These are phyloP conservation scores for Leccinum imitatum DNA, from an alignment of 768 basidiomycete species.

Conservation along the genomic window DNA sequence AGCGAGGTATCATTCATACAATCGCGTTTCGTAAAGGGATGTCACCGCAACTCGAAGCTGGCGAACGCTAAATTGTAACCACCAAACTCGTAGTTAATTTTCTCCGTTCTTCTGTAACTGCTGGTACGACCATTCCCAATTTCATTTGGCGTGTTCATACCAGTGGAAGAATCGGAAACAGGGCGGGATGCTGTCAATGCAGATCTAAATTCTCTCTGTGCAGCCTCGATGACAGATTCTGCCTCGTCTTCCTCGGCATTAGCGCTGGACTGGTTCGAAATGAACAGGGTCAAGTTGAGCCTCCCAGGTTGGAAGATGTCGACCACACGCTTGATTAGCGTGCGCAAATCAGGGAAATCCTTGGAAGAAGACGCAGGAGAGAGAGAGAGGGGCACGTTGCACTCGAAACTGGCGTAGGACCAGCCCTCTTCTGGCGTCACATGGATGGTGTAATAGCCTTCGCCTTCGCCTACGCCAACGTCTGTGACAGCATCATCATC, in stretches of 20 bases:
- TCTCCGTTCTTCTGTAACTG: constrained; percentile 83
- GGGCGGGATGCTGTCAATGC: constrained; percentile 48
- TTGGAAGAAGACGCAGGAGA: constrained; percentile 30
- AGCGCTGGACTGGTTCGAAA: constrained; percentile 61
- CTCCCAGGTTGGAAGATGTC: constrained; percentile 89
- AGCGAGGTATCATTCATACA: constrained; percentile 21
- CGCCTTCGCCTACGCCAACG: constrained; percentile 53
- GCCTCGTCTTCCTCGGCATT: constrained; percentile 44
- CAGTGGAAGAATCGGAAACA: constrained; percentile 23
- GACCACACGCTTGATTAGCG: constrained; percentile 85
- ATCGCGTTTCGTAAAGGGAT: constrained; percentile 10
- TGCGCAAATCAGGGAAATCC: constrained; percentile 70
- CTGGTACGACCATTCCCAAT: constrained; percentile 22
- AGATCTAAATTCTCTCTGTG: constrained; percentile 68
- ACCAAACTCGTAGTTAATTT: constrained; percentile 97
- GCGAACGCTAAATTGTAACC: constrained; percentile 90
- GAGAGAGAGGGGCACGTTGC: constrained; percentile 78
- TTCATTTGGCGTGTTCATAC: constrained; percentile 16
- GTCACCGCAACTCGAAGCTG: constrained; percentile 65
- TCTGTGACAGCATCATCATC: constrained; percentile 20
- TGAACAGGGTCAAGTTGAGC: constrained; percentile 86
- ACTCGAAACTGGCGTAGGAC: constrained; percentile 99
- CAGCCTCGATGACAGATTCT: constrained; percentile 63
- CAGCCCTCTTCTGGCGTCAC: constrained; percentile 98
- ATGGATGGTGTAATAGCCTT: constrained; percentile 98